Base-by-base conservation (phyloP, 257 asterid genomes). In the Parsonsia alboflavescens region DNA sequence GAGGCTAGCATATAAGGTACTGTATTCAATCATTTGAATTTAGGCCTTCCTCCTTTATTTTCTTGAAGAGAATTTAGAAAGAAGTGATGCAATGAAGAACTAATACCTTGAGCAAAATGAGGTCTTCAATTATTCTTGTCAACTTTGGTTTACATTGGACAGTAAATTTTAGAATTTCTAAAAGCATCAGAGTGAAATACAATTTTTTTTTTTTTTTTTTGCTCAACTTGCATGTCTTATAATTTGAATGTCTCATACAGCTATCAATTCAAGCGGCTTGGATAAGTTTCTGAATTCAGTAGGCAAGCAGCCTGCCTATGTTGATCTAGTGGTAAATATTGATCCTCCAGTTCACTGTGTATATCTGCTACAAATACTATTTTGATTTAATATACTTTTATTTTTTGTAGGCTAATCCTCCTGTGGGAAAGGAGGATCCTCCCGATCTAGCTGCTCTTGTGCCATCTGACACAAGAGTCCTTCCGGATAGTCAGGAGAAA, bases 351-450 rank as follows among this genome's bases (percentile, higher is more conserved):
- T 64, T 61, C 44, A 50, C 10, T n/a, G 52, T 68, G 68, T 49
- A 50, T 75, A 26, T 64, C 74, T 73, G 41, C 46, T 68, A 63
- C 53, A 22, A 30, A 58, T 52, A n/a, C 61, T 70, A 53, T 33
- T 64, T 79, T 56, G 64, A 71, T 62, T 71, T 53, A 49, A 46
- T 58, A 9, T 19, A 63, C 1, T 11, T 22, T 7, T 12, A 71
- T 65, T 7, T 71, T 7, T 72, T 68, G 73, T 76, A 94, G 99
- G 97, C 89, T 76, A 89, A 86, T 53, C 96, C 98, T 76, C 68
- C 92, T 22, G 96, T 95, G 22, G 98, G 98, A 64, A 95, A 92
- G 87, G 99, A 92, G 81, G 96, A 92, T 70, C 99, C 96, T 76
- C 99, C 99, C 75, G 99, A 95, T 86, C 86, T 95, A 65, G 97